phyloP scores from a whole-genome alignment of 2,329 filamentous ascomycete genomes.

The Pseudocercospora fuligena region DNA sequence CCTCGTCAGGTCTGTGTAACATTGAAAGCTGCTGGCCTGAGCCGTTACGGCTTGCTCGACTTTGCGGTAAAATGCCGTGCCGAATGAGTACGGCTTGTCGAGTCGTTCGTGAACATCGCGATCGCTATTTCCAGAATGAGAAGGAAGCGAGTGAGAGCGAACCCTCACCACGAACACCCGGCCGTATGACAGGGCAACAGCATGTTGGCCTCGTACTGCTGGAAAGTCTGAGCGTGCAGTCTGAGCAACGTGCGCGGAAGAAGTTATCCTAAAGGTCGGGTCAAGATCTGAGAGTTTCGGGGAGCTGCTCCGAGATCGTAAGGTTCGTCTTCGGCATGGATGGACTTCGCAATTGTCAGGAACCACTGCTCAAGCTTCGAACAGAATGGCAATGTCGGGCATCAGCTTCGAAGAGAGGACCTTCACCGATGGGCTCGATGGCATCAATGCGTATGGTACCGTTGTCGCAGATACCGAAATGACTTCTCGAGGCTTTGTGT shows the following conservation, averaged over 20 bases:
- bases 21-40: not conserved
- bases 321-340: conserved; percentile 11
- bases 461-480: conserved; percentile 4
- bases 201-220: not conserved
- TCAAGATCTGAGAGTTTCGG: conserved; percentile 5
- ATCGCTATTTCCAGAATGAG: not conserved
- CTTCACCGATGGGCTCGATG: not conserved
- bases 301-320: conserved; percentile 9
- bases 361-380: not conserved
- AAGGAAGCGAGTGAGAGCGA: conserved; percentile 1
- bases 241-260: conserved; percentile 5
- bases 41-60: not conserved
- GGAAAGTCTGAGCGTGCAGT: conserved; percentile 1
- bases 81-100: not conserved
- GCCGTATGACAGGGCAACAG: not conserved
- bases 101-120: not conserved
- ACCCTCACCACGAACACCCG: not conserved
- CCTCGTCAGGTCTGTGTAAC: not conserved
- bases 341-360: conserved; percentile 6
- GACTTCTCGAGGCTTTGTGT: not conserved
- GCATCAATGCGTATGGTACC: not conserved
- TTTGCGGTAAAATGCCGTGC: not conserved
- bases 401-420: not conserved
- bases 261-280: conserved; percentile 11
- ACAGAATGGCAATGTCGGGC: not conserved